Conservation (phyloP, 2,329 filamentous ascomycete species). For the Colletotrichum cereale region DNA sequence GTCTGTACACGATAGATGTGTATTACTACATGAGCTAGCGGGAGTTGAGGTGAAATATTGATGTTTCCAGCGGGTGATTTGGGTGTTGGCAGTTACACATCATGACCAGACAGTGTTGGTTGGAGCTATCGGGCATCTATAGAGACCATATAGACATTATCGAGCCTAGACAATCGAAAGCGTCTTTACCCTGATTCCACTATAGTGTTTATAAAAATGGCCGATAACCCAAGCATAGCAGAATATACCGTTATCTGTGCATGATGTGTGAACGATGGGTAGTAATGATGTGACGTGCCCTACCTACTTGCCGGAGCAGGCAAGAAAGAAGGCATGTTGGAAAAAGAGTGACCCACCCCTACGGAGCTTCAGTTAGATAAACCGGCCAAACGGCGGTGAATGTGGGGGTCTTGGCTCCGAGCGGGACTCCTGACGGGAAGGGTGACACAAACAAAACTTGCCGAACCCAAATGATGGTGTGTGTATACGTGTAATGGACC, state of each 20-base stretch:
- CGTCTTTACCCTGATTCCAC: not conserved
- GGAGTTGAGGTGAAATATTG: slow-evolving; percentile 9
- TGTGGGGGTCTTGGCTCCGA: slow-evolving; percentile 28
- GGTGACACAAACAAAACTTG: slow-evolving; percentile 25
- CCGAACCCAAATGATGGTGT: not conserved
- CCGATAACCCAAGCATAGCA: not conserved
- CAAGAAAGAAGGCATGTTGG: slow-evolving; percentile 11
- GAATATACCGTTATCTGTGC: too few relatives aligned
- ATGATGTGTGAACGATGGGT: slow-evolving; percentile 15
- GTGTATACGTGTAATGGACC: not conserved
- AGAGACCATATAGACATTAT: slow-evolving; percentile 16
- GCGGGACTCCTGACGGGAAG: slow-evolving; percentile 17
- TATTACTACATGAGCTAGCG: slow-evolving; percentile 24
- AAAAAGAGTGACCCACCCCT: slow-evolving; percentile 17
- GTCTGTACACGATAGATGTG: slow-evolving; percentile 22
- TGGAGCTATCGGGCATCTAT: slow-evolving; percentile 22
- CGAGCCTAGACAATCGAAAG: slow-evolving; percentile 5
- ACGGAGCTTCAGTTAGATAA: slow-evolving; percentile 7
- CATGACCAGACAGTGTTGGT: slow-evolving; percentile 15
- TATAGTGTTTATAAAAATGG: not conserved
- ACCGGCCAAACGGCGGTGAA: slow-evolving; percentile 22
- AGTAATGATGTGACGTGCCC: not conserved
- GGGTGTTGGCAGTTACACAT: slow-evolving; percentile 27
- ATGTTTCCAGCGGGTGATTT: not conserved
- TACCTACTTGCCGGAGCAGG: slow-evolving; percentile 12